Base-by-base conservation (phyloP, 2,329 filamentous ascomycete genomes). In the Diaporthe australafricana region DNA sequence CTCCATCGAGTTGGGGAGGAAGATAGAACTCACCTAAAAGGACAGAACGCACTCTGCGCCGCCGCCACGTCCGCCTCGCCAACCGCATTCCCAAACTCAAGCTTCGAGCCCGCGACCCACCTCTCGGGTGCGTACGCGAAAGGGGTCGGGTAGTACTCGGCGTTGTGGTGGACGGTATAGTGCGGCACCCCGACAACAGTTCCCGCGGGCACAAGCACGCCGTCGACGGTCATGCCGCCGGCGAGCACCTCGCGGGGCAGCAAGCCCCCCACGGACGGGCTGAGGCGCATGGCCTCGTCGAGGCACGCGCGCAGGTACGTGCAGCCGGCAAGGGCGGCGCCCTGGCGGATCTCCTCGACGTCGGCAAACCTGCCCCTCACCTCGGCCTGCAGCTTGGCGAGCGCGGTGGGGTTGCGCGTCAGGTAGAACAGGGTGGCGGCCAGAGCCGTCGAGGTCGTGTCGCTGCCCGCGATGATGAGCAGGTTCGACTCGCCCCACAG, bases 401-500 rank as follows among this genome's bases (percentile, higher is more conserved):
- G 82, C 0, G 86, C 84, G 0, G 78, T 76, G 0, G 85, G 82
- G 80, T 85, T 85, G 70, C 88, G 88, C 40, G 86, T 85, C 22
- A 92, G 87, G 80, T 92, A 91, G 81, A 91, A 92, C 14, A 91
- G 76, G 0, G 89, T 89, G 1, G 88, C 87, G 4, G 90, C 87
- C 86, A 91, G 83, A 80, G 91, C 90, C 1, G 91, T 93, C 0
- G 91, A 92, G 1, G 91, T 93, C 0, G 92, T 94, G 77, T 94
- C 92, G 35, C 90, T 91, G 40, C 91, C 91, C 12, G 91, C 91
- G 74, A 92, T 92, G 83, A 93, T 92, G 11, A 94, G 86, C 22
- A 93, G 81, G 78, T 93, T 93, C 11, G 91, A 91, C 79, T 93
- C 91, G 63, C 87, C 90, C 90, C 91, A 92, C 30, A 94, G 87